Base-by-base conservation (phyloP, 441 rosid genomes). In the Jatropha multifida region DNA sequence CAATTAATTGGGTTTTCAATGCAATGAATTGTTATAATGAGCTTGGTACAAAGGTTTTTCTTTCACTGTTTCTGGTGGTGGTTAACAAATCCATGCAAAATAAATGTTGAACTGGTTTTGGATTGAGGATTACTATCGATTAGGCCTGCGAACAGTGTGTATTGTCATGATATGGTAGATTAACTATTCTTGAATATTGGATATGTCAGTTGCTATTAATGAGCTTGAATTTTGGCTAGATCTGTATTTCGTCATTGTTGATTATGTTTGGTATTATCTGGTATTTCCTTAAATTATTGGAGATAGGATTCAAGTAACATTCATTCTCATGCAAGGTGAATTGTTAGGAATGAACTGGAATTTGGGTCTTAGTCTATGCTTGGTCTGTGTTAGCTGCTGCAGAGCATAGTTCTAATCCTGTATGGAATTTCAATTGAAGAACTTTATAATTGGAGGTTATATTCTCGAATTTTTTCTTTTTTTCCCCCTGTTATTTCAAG, bases 1-100 rank as follows among this genome's bases (percentile, higher is more conserved):
- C 62, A 38, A n/a, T 74, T 61, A 58, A 69, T 72, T 71, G 32
- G 26, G 48, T 65, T 58, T 74, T 71, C 38, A 17, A 32, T 65
- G 74, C n/a, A n/a, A 27, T 61, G 52, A 60, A 56, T 46, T 32
- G 37, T 44, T 60, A 27, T 63, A 62, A 71, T 46, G 42, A 54
- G 10, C 40, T 66, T 72, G 62, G n/a, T 60, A 46, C n/a, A 44
- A 20, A 51, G n/a, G 41, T 42, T 73, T 41, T 44, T 4, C 18
- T 63, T 32, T 1, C 13, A 13, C 61, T n/a, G 17, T 68, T 68
- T 67, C 71, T 4, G 17, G 38, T 51, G 41, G 38, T 61, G 61
- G 58, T 17, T 68, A 4, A 26, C 32, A 3, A 18, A 12, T 10
- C 56, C 48, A 27, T 26, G 42, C 20, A 17, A 37, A 37, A 0